Conservation (phyloP, 306 rosid genomes). For the Malus domestica region ASM211411v1 NC_041794.1:15328001-15328500, state of each 20-base stretch:
- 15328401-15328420: too few relatives aligned
- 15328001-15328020: slow-evolving; percentile 74
- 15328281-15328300: slow-evolving; percentile 1
- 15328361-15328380: too few relatives aligned
- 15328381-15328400: too few relatives aligned
- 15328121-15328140: slow-evolving; percentile 17
- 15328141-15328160: not conserved
- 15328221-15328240: slow-evolving; percentile 34
- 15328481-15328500: too few relatives aligned
- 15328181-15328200: slow-evolving; percentile 26
- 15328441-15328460: too few relatives aligned
- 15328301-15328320: not conserved
- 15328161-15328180: slow-evolving; percentile 1
- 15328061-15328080: slow-evolving; percentile 28
- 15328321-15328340: not conserved
- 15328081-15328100: slow-evolving; percentile 14
- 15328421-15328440: too few relatives aligned
- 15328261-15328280: slow-evolving; percentile 1
- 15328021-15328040: slow-evolving; percentile 73
- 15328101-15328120: slow-evolving; percentile 25
- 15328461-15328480: too few relatives aligned
- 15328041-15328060: slow-evolving; percentile 51
- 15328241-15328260: not conserved
- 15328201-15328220: slow-evolving; percentile 17
- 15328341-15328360: too few relatives aligned